Base-by-base conservation (phyloP, 106 monocot species). In the Triglochin maritima region DNA sequence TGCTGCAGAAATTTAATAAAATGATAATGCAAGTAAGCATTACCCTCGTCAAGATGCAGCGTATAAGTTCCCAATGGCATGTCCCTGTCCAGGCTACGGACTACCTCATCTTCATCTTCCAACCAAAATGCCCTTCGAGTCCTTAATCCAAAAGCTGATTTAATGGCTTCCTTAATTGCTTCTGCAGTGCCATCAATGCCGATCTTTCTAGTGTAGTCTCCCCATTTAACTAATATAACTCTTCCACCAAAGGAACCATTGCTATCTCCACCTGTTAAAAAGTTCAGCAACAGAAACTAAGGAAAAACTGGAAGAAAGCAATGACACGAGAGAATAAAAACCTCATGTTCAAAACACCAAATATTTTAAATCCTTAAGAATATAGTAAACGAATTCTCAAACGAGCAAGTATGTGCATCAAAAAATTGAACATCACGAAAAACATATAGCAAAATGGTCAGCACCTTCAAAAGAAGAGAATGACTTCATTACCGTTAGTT, bases 161-260 rank as follows among this genome's bases (percentile, higher is more conserved):
- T 90, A 46, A 95, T 90, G 50, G 90, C 90, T 55, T 95, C 94
- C 73, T 90, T 95, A 43, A 95, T 95, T 63, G 94, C 90, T 5
- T 90, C 94, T n/a, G 87, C 74, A 63, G 83, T 85, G 67, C 90
- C 94, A 80, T 95, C 94, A n/a, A 95, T 90, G 17, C 94, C 94
- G 29, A 95, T 87, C 71, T 74, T 88, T 70, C 81, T 86, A n/a
- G 86, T 79, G 68, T 84, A 93, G 8, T 84, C 80, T 63, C 90
- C 90, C 81, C 81, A 87, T 55, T 94, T 94, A 67, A 94, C 87
- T 56, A 83, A 65, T 55, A 94, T 87, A 65, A 94, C 94, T 54
- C 87, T 78, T 69, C 94, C 94, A 74, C 80, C 78, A 76, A 78
- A 89, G 7, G 83, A 77, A 44, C 70, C 70, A 63, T 72, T 73